Percentiles rank a stretch among this genome's conserved stretches.
phyloP scores from a whole-genome alignment of 1,284 basidiomycete species.

The Ceratobasidium sp. region DNA sequence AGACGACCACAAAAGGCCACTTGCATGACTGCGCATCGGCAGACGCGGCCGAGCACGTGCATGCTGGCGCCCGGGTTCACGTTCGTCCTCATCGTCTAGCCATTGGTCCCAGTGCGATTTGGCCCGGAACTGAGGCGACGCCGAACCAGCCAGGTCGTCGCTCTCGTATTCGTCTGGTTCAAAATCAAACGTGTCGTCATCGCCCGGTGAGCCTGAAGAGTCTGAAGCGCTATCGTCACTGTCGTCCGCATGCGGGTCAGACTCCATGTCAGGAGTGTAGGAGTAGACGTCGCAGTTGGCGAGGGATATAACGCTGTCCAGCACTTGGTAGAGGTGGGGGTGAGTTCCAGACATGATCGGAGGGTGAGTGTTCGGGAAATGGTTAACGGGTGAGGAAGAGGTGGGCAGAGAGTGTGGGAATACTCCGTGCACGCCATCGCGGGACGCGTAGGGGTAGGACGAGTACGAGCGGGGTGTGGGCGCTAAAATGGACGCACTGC shows the following conservation, averaged over 20 bases:
- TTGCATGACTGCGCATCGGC: conserved; percentile 52
- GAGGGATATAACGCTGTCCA: conserved; percentile 92
- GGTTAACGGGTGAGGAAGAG: conserved; percentile 71
- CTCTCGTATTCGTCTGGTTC: conserved; percentile 74
- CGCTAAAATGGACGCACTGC: conserved; percentile 54
- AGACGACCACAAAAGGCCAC: conserved; percentile 94
- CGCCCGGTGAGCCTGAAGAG: conserved; percentile 63
- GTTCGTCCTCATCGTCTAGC: conserved; percentile 53
- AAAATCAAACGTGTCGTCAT: conserved; percentile 74
- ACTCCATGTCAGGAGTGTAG: conserved; percentile 93
- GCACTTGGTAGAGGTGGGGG: conserved; percentile 84
- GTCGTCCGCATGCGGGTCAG: conserved; percentile 90
- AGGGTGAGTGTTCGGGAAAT: conserved; percentile 68
- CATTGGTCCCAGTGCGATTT: conserved; percentile 46
- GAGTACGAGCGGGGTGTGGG: conserved; percentile 76
- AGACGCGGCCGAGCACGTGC: conserved; percentile 35
- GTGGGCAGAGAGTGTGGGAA: conserved; percentile 78
- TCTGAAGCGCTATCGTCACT: conserved; percentile 66
- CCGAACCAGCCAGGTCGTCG: conserved; percentile 62
- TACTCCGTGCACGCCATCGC: conserved; percentile 60
- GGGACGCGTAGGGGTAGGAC: conserved; percentile 77
- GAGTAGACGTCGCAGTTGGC: conserved; percentile 96
- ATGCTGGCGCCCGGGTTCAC: conserved; percentile 22
- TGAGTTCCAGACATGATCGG: conserved; percentile 67
- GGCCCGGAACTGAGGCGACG: conserved; percentile 45